Evolutionary conservation across 768 basidiomycete genomes (phyloP), one percentile per base, ranked within the genome.

Genomic region (Tylopilus vinaceipallidus): DNA sequence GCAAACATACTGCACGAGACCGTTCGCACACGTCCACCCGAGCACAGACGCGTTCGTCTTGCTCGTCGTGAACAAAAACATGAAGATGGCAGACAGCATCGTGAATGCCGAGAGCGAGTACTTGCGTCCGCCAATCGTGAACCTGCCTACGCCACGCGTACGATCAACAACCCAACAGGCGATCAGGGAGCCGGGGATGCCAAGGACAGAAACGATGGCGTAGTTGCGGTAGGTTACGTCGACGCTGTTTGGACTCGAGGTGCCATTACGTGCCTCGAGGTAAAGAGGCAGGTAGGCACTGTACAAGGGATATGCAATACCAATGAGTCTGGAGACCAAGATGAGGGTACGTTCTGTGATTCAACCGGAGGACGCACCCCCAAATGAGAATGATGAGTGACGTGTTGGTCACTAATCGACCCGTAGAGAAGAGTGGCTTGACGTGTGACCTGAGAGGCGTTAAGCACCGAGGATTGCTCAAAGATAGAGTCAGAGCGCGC

Each of bases 231-330:
- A 79, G 4, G 75, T 76, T 6, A 37, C 48, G 44, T 55, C 51
- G 0, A 71, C 55, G 30, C 53, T 59, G 11, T 62, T 47, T 5
- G 63, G 13, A 10, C 56, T 53, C 9, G 60, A 55, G 35, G 59
- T 36, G 0, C 68, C 54, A 46, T 70, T 62, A 26, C 67, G 72
- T 14, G 67, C 62, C 27, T 59, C 63, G 19, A 80, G 72, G 54
- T 78, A 79, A 1, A 77, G 62, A 3, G 80, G 75, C 20, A 82
- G 67, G 65, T 81, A 82, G 3, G 69, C 61, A 47, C 71, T 79
- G 66, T 75, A 80, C 3, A 82, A 67, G 6, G 81, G 81, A 55
- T 77, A 81, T 7, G 77, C 79, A 2, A 80, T 71, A 8, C 80
- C 80, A 42, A 80, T 75, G 23, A 76, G 55, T 29, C 71, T 77